A percentile compares a stretch with the other conserved stretches of the same genome.
phyloP scores from a whole-genome alignment of 352 stramenopile species.

The Phytophthora macrochlamydospora region DNA sequence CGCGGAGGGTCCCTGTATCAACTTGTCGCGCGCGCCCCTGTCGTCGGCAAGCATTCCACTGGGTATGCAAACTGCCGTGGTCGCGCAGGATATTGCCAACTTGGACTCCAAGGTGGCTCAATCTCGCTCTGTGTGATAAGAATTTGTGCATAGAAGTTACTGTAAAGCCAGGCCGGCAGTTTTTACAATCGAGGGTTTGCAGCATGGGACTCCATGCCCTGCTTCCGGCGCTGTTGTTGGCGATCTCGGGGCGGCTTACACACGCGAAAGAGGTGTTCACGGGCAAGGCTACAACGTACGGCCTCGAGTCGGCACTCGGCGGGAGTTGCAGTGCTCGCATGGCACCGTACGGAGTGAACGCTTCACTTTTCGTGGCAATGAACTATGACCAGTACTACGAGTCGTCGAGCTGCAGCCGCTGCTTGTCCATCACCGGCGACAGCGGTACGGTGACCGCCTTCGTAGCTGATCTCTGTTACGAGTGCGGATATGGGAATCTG shows the following conservation, averaged over 20 bases:
- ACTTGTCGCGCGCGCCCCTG: no score
- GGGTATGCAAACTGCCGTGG: slow-evolving; percentile 28
- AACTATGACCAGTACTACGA: slow-evolving; percentile 68
- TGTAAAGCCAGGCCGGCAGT: no score
- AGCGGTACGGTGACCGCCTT: slow-evolving; percentile 51
- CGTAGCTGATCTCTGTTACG: slow-evolving; percentile 70
- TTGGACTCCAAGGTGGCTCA: not conserved
- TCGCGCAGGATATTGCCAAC: slow-evolving; percentile 26
- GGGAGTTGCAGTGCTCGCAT: slow-evolving; percentile 57
- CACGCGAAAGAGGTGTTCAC: slow-evolving; percentile 44
- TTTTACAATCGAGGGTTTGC: no score
- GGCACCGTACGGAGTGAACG: slow-evolving; percentile 47
- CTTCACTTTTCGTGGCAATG: slow-evolving; percentile 60
- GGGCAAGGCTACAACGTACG: slow-evolving; percentile 58
- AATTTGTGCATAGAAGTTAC: no score
- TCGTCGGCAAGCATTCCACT: slow-evolving; percentile 17
- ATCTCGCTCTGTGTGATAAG: no score
- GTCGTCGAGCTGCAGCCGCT: slow-evolving; percentile 61
- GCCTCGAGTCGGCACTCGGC: slow-evolving; percentile 45
- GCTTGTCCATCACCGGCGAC: slow-evolving; percentile 52
- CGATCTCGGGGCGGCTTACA: slow-evolving; percentile 7
- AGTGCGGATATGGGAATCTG: slow-evolving; percentile 65
- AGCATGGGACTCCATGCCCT: slow-evolving; percentile 3
- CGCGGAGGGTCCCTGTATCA: not conserved
- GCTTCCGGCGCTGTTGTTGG: slow-evolving; percentile 9